Percentiles rank a stretch among this genome's conserved stretches.
Conservation (phyloP, 768 basidiomycete species). For the Hebeloma cylindrosporum region DNA sequence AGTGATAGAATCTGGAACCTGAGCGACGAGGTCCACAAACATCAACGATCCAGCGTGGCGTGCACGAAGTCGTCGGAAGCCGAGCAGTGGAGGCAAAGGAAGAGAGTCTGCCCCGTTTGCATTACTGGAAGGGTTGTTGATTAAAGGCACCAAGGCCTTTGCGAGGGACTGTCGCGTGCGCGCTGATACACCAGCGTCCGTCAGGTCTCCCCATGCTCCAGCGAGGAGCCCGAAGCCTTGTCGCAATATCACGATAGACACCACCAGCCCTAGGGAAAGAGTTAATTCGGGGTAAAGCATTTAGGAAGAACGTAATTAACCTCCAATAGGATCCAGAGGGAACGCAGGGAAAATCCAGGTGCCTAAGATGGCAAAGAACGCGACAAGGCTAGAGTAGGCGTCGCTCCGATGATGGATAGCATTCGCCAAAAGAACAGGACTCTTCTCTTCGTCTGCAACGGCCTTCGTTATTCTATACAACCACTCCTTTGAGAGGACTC, state of each 20-base stretch:
- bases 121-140: constrained; percentile 28
- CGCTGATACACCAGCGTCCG: constrained; percentile 75
- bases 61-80: constrained; percentile 54
- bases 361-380: constrained; percentile 89
- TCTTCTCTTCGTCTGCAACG: constrained; percentile 89
- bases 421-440: constrained; percentile 92
- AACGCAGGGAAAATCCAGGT: constrained; percentile 82
- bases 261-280: constrained; percentile 60
- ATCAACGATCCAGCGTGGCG: constrained; percentile 79
- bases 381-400: constrained; percentile 89
- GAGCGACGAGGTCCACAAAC: constrained; percentile 78
- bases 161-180: constrained; percentile 53
- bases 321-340: constrained; percentile 93
- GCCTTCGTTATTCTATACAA: constrained; percentile 85
- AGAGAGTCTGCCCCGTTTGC: constrained; percentile 9
- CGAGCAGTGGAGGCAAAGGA: constrained; percentile 15
- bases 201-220: constrained; percentile 77
- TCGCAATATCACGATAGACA: constrained; percentile 85
- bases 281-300: neutral
- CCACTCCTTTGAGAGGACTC: constrained; percentile 89
- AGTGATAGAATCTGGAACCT: constrained; percentile 60
- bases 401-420: constrained; percentile 98
- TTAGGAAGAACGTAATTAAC: constrained; percentile 39
- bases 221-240: constrained; percentile 70
- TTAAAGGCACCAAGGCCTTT: constrained; percentile 55